Evolutionary conservation across 2,329 filamentous ascomycete genomes (phyloP).

Genomic region (Botrytis paeoniae): DNA sequence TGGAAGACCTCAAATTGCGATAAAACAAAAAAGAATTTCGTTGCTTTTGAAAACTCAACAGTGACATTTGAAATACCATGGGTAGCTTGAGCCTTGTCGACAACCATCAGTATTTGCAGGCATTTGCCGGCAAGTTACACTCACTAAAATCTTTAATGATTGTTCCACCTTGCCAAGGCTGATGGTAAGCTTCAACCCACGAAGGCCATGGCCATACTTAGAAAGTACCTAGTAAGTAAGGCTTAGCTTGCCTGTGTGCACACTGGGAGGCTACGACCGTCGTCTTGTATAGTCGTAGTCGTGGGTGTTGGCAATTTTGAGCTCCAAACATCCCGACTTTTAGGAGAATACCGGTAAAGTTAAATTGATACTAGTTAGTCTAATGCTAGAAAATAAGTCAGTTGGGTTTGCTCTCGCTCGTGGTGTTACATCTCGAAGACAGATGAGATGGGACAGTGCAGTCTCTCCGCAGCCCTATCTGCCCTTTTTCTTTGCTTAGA

Average conservation of each 20-base stretch:
- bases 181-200: neutral
- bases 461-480: neutral
- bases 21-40: neutral
- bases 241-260: neutral
- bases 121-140: neutral
- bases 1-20: neutral
- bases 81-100: neutral
- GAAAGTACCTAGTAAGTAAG: conserved; percentile 1
- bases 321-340: neutral
- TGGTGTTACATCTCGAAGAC: neutral
- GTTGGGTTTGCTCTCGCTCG: neutral
- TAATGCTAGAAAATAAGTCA: neutral
- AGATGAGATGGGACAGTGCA: neutral
- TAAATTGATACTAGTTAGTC: neutral
- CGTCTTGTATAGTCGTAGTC: neutral
- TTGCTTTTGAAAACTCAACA: neutral
- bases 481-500: neutral
- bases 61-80: neutral
- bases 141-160: neutral
- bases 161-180: neutral
- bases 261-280: neutral
- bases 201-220: neutral
- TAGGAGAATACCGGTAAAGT: neutral
- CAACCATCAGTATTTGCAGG: neutral
- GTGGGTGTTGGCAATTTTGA: neutral